These are phyloP conservation scores for Fusarium chaquense DNA, from an alignment of 2,329 filamentous ascomycete species.

Conservation along the genomic window DNA sequence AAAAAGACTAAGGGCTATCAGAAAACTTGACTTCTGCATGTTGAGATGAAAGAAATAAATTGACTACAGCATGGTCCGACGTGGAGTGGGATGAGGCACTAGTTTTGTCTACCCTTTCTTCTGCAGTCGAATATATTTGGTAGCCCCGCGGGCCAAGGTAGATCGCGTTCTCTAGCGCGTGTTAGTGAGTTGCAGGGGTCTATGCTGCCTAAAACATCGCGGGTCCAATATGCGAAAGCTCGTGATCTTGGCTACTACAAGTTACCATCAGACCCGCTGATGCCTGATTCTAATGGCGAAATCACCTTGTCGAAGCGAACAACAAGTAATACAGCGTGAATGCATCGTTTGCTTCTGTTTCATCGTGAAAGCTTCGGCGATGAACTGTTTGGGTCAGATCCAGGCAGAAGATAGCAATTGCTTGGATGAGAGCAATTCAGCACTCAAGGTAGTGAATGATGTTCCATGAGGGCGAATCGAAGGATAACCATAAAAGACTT, in stretches of 20 bases:
- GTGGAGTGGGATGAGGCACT: too few species aligned
- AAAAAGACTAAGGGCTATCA: neutral
- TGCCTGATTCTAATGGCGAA: slow-evolving; percentile 37
- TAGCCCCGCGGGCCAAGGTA: slow-evolving; percentile 5
- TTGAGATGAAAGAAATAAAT: neutral
- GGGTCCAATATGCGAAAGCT: slow-evolving; percentile 42
- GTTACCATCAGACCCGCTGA: slow-evolving; percentile 24
- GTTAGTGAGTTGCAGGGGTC: slow-evolving; percentile 25
- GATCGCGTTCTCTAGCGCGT: slow-evolving; percentile 32
- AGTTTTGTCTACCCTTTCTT: neutral
- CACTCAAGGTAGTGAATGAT: neutral
- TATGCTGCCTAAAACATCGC: slow-evolving; percentile 43
- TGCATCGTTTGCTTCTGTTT: neutral
- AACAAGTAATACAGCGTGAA: slow-evolving; percentile 38
- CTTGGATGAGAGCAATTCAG: neutral
- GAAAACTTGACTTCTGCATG: neutral
- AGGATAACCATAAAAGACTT: neutral
- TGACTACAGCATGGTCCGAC: accelerated
- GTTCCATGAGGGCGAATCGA: neutral
- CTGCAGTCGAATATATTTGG: neutral
- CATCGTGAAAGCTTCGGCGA: slow-evolving; percentile 20
- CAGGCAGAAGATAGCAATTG: slow-evolving; percentile 32
- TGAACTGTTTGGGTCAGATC: slow-evolving; percentile 8
- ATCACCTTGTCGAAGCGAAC: neutral
- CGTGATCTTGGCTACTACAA: slow-evolving; percentile 31